A percentile compares a stretch with the other conserved stretches of the same genome.
phyloP scores from a whole-genome alignment of 805 yeast genomes.

The Scheffersomyces coipomensis region DNA sequence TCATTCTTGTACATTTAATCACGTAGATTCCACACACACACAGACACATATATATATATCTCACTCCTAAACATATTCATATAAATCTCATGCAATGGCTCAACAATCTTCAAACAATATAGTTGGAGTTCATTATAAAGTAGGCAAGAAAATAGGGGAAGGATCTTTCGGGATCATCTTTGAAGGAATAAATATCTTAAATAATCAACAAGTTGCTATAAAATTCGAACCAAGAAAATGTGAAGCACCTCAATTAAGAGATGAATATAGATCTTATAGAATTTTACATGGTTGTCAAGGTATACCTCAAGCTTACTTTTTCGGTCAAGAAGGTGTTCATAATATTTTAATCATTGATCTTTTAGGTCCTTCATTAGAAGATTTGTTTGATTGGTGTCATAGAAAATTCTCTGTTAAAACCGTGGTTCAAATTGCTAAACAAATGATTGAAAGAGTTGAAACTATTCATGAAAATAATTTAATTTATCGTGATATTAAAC shows the following conservation, averaged over 20 bases:
- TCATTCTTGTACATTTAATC: no score
- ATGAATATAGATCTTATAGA: constrained; percentile 94
- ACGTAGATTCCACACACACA: no score
- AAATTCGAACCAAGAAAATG: constrained; percentile 96
- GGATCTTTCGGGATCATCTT: constrained; percentile 98
- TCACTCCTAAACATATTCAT: no score
- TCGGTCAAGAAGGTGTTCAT: constrained; percentile 98
- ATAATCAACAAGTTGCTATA: constrained; percentile 92
- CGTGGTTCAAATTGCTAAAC: constrained; percentile 89
- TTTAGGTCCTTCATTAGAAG: constrained; percentile 94
- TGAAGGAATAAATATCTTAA: constrained; percentile 90
- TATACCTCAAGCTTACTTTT: constrained; percentile 94
- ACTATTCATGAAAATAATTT: constrained; percentile 85
- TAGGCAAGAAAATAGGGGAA: constrained; percentile 97
- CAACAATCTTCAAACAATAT: constrained; percentile 30
- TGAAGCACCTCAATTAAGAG: constrained; percentile 96
- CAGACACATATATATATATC: no score
- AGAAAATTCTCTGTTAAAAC: constrained; percentile 85
- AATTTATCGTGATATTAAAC: constrained; percentile 95
- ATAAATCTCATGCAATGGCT: constrained; percentile 27
- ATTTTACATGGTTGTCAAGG: constrained; percentile 80
- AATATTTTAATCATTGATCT: constrained; percentile 92
- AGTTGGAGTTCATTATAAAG: constrained; percentile 95
- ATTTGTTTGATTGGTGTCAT: constrained; percentile 97
- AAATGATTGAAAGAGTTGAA: constrained; percentile 87